Evolutionary conservation across 1,284 basidiomycete genomes (phyloP), one percentile per base, ranked within the genome.

Genomic region (Garcileccinum viscosum): DNA sequence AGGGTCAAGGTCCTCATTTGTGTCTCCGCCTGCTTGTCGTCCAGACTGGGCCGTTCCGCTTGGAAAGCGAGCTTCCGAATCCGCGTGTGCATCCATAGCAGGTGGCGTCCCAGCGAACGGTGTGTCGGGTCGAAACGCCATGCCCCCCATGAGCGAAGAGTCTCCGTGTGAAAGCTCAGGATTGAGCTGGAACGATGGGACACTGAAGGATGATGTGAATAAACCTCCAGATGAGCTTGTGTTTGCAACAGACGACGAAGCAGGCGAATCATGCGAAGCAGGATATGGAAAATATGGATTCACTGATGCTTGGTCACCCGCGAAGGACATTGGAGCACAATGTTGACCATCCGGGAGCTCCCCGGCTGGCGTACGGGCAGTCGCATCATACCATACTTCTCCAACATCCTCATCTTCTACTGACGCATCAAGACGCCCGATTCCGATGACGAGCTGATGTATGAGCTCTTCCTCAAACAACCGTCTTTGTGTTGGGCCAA

Each of bases 361-460:
- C 58, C 75, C 65, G 1, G 80, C 78, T 42, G 80, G 80, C 3
- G 80, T 79, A 22, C 79, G 79, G 30, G 77, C 77, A 12, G 77
- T 38, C 14, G 77, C 77, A 58, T 78, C 77, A 22, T 80, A 79
- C 78, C 78, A 79, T 63, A 79, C 56, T 47, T 75, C 76, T 35
- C 74, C 50, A 27, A 73, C 63, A 47, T 78, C 76, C 30, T 78
- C 75, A 59, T 81, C 81, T 47, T 81, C 84, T 47, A 75, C 73
- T 38, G 84, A 81, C 35, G 84, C 83, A 71, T 95, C 94, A 24
- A 97, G 84, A 38, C 90, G 85, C 6, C 94, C 94, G 86, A 98
- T 93, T 33, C 95, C 95, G 64, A 97, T 91, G 67, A 97, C 90
- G 69, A 98, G 90, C 56, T 95, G 93, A 68, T 93, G 87, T 7